phyloP scores from a whole-genome alignment of 1,284 basidiomycete species.

The Melanopsichium pennsylvanicum region DNA sequence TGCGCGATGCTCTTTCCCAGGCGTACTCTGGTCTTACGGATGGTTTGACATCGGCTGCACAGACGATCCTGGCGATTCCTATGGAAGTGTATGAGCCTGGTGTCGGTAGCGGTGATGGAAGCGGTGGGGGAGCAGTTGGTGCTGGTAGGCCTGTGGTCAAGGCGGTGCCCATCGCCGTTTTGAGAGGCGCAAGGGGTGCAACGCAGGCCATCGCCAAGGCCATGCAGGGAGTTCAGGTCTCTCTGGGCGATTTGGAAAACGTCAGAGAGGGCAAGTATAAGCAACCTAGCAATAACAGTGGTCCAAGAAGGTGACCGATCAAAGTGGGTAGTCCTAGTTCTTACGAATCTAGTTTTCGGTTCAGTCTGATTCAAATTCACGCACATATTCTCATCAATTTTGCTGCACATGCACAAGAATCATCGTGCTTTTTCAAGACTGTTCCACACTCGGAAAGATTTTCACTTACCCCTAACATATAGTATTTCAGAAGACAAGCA shows the following conservation, averaged over 20 bases:
- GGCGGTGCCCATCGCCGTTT: constrained; percentile 93
- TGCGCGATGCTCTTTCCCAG: constrained; percentile 85
- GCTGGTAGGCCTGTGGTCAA: constrained; percentile 77
- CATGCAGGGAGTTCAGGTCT: constrained; percentile 87
- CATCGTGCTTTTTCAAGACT: too few species aligned
- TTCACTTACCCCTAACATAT: too few species aligned
- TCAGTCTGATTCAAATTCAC: too few species aligned
- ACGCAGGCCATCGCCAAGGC: constrained; percentile 96
- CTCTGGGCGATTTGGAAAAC: constrained; percentile 55
- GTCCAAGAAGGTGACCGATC: too few species aligned
- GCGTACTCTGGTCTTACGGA: constrained; percentile 80
- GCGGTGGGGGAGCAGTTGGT: constrained; percentile 54
- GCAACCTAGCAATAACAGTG: constrained; percentile 5
- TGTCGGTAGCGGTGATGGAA: not conserved
- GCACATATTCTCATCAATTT: too few species aligned
- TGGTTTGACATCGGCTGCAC: constrained; percentile 84
- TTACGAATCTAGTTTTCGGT: too few species aligned
- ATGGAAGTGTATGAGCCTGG: constrained; percentile 95
- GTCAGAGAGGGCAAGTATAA: constrained; percentile 57
- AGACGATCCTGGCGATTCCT: constrained; percentile 96
- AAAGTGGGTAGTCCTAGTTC: too few species aligned
- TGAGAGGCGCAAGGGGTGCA: constrained; percentile 95
- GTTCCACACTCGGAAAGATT: too few species aligned
- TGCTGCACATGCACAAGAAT: too few species aligned
- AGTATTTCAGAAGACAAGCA: too few species aligned